A percentile compares a stretch with the other conserved stretches of the same genome.
phyloP scores from a whole-genome alignment of 805 yeast species.

The Metschnikowia hibisci region DNA sequence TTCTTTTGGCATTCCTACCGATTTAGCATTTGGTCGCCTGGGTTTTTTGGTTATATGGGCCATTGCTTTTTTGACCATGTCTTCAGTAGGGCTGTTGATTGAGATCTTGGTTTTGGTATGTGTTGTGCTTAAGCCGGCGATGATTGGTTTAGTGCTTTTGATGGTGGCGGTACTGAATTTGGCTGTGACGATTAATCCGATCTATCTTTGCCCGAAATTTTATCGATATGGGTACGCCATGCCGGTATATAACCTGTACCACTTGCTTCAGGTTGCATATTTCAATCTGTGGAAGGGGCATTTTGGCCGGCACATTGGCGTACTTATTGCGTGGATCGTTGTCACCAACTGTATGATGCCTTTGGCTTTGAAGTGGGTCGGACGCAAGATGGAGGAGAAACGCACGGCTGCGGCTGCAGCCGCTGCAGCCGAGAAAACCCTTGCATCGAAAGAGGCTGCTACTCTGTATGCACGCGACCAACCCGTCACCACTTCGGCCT shows the following conservation, averaged over 20 bases:
- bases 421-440: conserved; percentile 1
- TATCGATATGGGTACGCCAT: conserved; percentile 37
- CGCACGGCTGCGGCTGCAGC: conserved; percentile 9
- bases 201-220: conserved; percentile 29
- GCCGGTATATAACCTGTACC: conserved; percentile 31
- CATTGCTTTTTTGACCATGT: conserved; percentile 27
- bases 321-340: conserved; percentile 30
- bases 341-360: conserved; percentile 25
- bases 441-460: not conserved
- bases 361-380: conserved; percentile 22
- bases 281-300: conserved; percentile 33
- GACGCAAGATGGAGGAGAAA: conserved; percentile 7
- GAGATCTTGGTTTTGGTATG: conserved; percentile 25
- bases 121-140: conserved; percentile 23
- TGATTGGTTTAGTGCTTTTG: conserved; percentile 28
- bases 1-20: conserved; percentile 24
- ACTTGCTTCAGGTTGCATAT: conserved; percentile 29
- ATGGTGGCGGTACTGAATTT: conserved; percentile 27
- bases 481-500: conserved; percentile 1
- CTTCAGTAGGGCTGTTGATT: conserved; percentile 29
- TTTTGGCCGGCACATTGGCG: conserved; percentile 31
- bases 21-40: conserved; percentile 25
- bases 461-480: not conserved
- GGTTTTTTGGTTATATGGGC: conserved; percentile 35
- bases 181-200: conserved; percentile 30